These are phyloP conservation scores for Hypoxylon sp. DNA, from an alignment of 2,329 filamentous ascomycete genomes.

Conservation along the genomic window DNA sequence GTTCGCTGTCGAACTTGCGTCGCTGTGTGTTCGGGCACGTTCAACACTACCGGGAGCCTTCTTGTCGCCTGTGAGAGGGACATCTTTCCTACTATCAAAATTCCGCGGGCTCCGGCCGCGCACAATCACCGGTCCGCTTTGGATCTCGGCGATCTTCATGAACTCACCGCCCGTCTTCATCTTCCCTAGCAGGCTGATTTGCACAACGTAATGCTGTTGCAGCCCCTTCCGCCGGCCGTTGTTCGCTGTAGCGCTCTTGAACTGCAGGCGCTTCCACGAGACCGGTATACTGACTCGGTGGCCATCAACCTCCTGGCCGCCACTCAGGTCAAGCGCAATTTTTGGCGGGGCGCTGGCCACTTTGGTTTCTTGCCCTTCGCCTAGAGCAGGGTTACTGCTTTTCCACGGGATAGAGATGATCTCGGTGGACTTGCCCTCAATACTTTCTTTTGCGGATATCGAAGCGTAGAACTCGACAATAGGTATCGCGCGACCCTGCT, in stretches of 20 bases:
- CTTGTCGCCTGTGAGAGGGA: constrained; percentile 64
- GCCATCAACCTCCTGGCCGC: constrained; percentile 80
- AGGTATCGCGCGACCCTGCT: constrained; percentile 83
- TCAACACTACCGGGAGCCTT: constrained; percentile 64
- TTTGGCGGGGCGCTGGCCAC: constrained; percentile 66
- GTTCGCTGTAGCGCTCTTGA: constrained; percentile 96
- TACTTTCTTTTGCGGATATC: constrained; percentile 89
- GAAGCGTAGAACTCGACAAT: constrained; percentile 84
- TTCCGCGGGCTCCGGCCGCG: constrained; percentile 93
- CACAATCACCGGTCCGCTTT: constrained; percentile 94
- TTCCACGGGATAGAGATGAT: constrained; percentile 99
- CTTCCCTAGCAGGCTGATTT: constrained; percentile 85
- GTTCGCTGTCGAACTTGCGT: constrained; percentile 50
- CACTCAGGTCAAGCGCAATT: constrained; percentile 68
- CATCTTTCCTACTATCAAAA: constrained; percentile 85
- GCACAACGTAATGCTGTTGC: constrained; percentile 94
- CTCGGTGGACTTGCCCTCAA: constrained; percentile 91
- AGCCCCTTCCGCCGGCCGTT: constrained; percentile 94
- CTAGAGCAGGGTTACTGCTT: constrained; percentile 72
- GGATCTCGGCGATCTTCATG: constrained; percentile 84
- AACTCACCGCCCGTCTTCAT: constrained; percentile 75
- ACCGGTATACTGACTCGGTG: constrained; percentile 85
- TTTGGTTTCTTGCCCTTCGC: constrained; percentile 63
- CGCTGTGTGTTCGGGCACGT: constrained; percentile 60
- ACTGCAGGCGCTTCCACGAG: constrained; percentile 94